Evolutionary conservation across 1,284 basidiomycete species (phyloP).

Genomic region (Apiotrichum siamense): DNA sequence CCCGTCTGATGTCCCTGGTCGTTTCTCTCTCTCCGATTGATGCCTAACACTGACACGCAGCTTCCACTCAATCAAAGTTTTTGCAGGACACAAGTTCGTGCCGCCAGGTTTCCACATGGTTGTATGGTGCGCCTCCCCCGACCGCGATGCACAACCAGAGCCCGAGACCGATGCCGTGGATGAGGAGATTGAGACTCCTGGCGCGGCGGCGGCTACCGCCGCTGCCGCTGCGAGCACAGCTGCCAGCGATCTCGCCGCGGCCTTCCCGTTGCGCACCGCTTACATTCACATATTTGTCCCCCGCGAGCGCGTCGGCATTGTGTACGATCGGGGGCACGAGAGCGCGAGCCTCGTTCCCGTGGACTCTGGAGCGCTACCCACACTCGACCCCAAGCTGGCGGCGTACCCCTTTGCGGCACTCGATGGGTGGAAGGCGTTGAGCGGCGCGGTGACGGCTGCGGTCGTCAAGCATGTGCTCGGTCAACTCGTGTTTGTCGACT

Average conservation of each 20-base stretch:
- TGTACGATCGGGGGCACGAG: slow-evolving; percentile 20
- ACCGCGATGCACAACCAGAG: not conserved
- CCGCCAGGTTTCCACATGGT: slow-evolving; percentile 45
- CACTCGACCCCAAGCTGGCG: slow-evolving; percentile 45
- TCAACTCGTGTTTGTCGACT: slow-evolving; percentile 25
- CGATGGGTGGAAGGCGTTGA: slow-evolving; percentile 38
- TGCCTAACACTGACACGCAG: slow-evolving; percentile 15
- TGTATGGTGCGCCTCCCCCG: slow-evolving; percentile 27
- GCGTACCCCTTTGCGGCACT: slow-evolving; percentile 44
- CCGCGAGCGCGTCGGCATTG: slow-evolving; percentile 28
- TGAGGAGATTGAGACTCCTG: not conserved
- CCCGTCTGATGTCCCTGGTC: no score
- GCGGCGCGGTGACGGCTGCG: slow-evolving; percentile 22
- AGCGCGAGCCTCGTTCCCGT: slow-evolving; percentile 3
- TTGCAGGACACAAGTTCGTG: slow-evolving; percentile 44
- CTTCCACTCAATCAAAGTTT: slow-evolving; percentile 29
- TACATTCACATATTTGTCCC: slow-evolving; percentile 23
- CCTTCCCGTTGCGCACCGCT: slow-evolving; percentile 28
- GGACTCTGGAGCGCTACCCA: slow-evolving; percentile 42
- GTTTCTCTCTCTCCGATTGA: not conserved
- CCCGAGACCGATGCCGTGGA: not conserved
- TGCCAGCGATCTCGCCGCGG: slow-evolving; percentile 13
- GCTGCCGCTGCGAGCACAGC: not conserved
- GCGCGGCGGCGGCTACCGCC: not conserved
- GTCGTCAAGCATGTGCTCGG: slow-evolving; percentile 35